Conservation (phyloP, 2,329 filamentous ascomycete genomes). For the Paraphaeosphaeria sporulosa region DNA sequence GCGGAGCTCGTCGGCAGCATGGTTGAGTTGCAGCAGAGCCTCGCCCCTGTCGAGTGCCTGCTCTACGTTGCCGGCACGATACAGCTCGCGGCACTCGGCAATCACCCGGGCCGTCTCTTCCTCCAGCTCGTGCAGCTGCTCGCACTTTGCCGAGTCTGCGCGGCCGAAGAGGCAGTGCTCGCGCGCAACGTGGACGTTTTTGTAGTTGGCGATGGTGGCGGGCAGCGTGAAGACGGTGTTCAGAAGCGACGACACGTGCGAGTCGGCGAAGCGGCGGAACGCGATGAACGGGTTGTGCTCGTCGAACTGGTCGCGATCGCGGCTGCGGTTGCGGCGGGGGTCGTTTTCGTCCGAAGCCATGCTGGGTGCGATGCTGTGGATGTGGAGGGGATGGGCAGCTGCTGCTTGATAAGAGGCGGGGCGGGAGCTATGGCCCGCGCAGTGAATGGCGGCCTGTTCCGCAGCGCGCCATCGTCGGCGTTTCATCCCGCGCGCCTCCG, state of each 20-base stretch:
- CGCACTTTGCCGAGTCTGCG: conserved; percentile 37
- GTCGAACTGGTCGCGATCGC: conserved; percentile 23
- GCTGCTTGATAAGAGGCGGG: conserved; percentile 16
- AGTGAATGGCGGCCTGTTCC: conserved; percentile 9
- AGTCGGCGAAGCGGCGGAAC: conserved; percentile 68
- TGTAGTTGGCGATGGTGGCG: conserved; percentile 40
- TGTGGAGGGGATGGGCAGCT: conserved; percentile 12
- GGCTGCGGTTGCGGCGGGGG: conserved; percentile 19
- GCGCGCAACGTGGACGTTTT: conserved; percentile 38
- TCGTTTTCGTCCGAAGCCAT: conserved; percentile 38
- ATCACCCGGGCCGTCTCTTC: conserved; percentile 28
- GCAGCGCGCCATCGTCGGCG: conserved; percentile 11
- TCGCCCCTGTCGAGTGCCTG: conserved; percentile 42
- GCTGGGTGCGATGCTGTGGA: conserved; percentile 2
- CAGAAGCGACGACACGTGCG: conserved; percentile 63
- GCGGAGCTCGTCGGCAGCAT: conserved; percentile 34
- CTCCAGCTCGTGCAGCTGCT: conserved; percentile 35
- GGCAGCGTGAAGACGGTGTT: conserved; percentile 58
- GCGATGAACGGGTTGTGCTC: conserved; percentile 64
- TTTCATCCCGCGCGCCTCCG: conserved; percentile 7
- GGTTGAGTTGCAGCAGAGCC: conserved; percentile 36
- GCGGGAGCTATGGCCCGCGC: conserved; percentile 7
- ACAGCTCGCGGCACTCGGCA: conserved; percentile 35
- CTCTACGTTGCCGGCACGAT: conserved; percentile 36
- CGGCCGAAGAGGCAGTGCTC: conserved; percentile 44